These are phyloP conservation scores for Lasiodiplodia gonubiensis DNA, from an alignment of 2,329 filamentous ascomycete genomes.

Conservation along the genomic window DNA sequence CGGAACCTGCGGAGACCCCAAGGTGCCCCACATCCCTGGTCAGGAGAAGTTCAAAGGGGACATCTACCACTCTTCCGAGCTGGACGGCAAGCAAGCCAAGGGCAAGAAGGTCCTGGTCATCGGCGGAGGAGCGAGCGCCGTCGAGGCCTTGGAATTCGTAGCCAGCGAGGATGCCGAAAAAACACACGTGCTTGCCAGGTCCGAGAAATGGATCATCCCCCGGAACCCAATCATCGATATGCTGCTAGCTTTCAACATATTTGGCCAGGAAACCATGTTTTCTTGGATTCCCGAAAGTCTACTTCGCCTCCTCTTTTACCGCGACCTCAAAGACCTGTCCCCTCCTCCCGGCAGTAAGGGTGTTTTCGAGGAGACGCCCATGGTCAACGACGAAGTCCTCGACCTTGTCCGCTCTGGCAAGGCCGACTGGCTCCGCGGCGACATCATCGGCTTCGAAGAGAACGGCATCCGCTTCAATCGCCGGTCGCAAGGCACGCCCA, in stretches of 20 bases:
- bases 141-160: constrained; percentile 83
- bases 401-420: constrained; percentile 72
- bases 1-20: constrained; percentile 79
- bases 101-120: constrained; percentile 78
- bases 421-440: constrained; percentile 81
- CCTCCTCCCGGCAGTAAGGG: constrained; percentile 65
- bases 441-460: constrained; percentile 71
- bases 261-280: constrained; percentile 75
- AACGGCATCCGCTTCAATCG: constrained; percentile 73
- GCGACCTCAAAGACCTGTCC: constrained; percentile 75
- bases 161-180: constrained; percentile 69
- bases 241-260: constrained; percentile 76
- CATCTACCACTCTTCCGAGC: constrained; percentile 75
- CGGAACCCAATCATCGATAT: constrained; percentile 76
- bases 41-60: constrained; percentile 74
- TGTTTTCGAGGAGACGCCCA: constrained; percentile 82
- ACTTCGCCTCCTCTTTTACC: constrained; percentile 80
- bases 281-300: constrained; percentile 80
- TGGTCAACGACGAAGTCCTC: constrained; percentile 85
- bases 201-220: constrained; percentile 87
- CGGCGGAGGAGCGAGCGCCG: constrained; percentile 79
- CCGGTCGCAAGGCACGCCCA: constrained; percentile 72
- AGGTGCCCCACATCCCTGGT: constrained; percentile 73
- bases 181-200: constrained; percentile 71
- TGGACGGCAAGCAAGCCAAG: constrained; percentile 74